These are phyloP conservation scores for Naegleria lovaniensis DNA, from an alignment of 208 protist species.

Conservation along the genomic window DNA sequence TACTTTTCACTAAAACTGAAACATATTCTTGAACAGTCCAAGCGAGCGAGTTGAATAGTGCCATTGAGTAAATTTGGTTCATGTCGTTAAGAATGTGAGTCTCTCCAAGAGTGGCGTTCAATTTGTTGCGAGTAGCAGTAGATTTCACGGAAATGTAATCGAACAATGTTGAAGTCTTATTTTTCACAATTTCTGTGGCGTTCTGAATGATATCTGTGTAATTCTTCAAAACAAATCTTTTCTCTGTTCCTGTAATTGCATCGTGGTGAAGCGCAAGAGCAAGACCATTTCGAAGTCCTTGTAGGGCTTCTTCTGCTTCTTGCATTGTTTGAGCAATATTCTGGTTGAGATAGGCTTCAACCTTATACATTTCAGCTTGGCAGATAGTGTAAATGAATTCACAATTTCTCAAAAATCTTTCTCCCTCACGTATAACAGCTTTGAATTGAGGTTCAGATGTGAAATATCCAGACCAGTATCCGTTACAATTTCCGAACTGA, in stretches of 20 bases:
- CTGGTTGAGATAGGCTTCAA: not conserved
- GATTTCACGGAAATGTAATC: not conserved
- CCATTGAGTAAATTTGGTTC: not conserved
- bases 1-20: not conserved
- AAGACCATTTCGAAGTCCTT: not conserved
- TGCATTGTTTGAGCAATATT: not conserved
- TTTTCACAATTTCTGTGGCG: not conserved
- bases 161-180: not conserved
- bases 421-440: not conserved
- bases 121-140: not conserved
- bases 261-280: not conserved
- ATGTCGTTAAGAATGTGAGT: not conserved
- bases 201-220: not conserved
- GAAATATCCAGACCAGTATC: slow-evolving; percentile 17
- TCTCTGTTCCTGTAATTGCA: slow-evolving; percentile 11
- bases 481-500: not conserved
- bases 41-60: not conserved
- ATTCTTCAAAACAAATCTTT: not conserved
- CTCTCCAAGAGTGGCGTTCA: not conserved
- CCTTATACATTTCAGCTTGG: not conserved
- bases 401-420: not conserved
- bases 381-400: not conserved
- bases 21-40: not conserved
- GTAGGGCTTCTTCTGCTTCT: not conserved
- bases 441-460: not conserved